Evolutionary conservation across 73 alveolate genomes (phyloP), one percentile per base, ranked within the genome.

Genomic region (Blepharisma stoltei): DNA sequence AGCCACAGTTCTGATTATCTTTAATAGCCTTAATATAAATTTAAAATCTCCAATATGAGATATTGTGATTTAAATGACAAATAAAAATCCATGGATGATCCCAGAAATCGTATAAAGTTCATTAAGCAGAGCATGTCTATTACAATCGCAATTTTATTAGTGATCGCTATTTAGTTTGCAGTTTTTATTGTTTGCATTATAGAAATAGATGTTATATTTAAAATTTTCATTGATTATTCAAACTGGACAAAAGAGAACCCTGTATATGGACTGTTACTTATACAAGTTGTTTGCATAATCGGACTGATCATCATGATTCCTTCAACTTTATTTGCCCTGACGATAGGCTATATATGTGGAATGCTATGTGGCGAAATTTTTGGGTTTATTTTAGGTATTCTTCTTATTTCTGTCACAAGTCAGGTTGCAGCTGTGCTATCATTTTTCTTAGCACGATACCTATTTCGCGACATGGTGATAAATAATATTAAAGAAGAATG

Each of bases 251-350:
- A 69, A 14, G 79, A 69, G 5, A 25, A 43, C 11, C 65, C 55
- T 9, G 79, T 46, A 37, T n/a, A 7, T n/a, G 79, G 79, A 2
- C 11, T 69, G 21, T 9, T 69, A 14, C 32, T 69, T n/a, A 11
- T 69, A 7, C 11, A 9, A 20, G 41, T 69, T 18, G 11, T 18
- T 25, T 2, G 11, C 27, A 69, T 69, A 1, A 14, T 69, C 0
- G 79, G 67, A 0, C 11, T 69, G 2, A 69, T 43, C 27, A n/a
- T 69, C 23, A 44, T 69, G 65, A 46, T 69, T n/a, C 79, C 79
- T 69, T 9, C 65, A 14, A 69, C 65, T 69, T 46, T 46, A 43
- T 44, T 69, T 18, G 27, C 45, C 23, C 27, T 69, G 1, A 25
- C 38, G 5, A 37, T 69, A 25, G 79, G 67, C 0, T 14, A 18